phyloP scores from a whole-genome alignment of 345 rosid genomes.

The Clausena lansium region DNA sequence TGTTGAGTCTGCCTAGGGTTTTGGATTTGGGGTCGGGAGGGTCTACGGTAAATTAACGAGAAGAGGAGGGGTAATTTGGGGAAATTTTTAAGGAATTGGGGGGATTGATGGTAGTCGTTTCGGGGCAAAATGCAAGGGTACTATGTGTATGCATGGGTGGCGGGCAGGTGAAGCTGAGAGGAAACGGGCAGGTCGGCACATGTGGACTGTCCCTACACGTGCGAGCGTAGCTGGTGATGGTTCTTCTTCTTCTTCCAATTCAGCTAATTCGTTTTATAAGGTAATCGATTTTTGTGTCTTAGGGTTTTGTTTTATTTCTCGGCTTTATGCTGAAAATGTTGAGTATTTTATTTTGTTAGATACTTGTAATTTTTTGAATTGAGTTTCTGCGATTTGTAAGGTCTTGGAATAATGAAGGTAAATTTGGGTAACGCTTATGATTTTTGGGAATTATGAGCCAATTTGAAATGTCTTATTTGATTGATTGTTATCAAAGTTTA shows the following conservation, averaged over 20 bases:
- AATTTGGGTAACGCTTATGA: too few species aligned
- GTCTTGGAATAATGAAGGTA: too few species aligned
- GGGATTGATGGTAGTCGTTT: slow-evolving; percentile 26
- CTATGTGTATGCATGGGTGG: slow-evolving; percentile 24
- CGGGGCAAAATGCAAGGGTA: slow-evolving; percentile 30
- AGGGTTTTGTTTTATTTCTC: neutral
- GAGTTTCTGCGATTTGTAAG: neutral
- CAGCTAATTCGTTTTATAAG: neutral
- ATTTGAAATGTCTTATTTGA: too few species aligned
- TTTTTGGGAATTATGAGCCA: too few species aligned
- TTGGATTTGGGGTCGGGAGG: neutral
- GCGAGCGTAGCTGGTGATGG: slow-evolving; percentile 20
- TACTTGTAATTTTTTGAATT: too few species aligned
- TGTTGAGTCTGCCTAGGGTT: neutral
- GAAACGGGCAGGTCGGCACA: slow-evolving; percentile 25
- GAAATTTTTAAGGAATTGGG: neutral
- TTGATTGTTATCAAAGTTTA: too few species aligned
- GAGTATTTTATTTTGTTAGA: neutral
- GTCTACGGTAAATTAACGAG: neutral
- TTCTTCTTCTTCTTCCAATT: slow-evolving; percentile 14
- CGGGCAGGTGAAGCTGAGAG: slow-evolving; percentile 24
- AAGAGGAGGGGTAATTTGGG: neutral
- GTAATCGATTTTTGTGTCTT: neutral
- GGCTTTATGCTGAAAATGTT: neutral
- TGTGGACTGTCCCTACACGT: slow-evolving; percentile 31